Evolutionary conservation across 495 filamentous ascomycete genomes (phyloP).

Genomic region (Umbilicaria muhlenbergii): DNA sequence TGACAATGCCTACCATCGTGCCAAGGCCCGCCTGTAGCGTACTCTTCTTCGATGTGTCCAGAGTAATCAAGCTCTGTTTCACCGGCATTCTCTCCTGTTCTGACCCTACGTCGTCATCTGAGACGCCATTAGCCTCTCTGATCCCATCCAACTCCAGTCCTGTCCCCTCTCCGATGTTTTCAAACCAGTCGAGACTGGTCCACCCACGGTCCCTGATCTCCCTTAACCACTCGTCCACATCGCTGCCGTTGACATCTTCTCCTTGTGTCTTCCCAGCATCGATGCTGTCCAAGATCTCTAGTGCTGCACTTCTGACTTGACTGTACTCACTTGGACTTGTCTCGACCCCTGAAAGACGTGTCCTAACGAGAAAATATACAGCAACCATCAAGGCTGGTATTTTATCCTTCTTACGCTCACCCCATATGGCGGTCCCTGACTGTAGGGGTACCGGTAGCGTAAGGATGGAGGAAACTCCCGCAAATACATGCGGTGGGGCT

Average conservation of each 20-base stretch:
- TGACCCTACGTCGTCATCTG: not conserved
- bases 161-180: slow-evolving; percentile 32
- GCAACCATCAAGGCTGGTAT: slow-evolving; percentile 44
- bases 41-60: slow-evolving; percentile 18
- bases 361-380: slow-evolving; percentile 45
- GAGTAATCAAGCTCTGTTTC: slow-evolving; percentile 11
- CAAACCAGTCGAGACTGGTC: slow-evolving; percentile 55
- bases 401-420: slow-evolving; percentile 14
- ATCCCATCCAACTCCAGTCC: slow-evolving; percentile 8
- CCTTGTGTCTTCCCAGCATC: slow-evolving; percentile 20
- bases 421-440: not conserved
- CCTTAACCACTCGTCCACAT: slow-evolving; percentile 44
- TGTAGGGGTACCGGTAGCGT: slow-evolving; percentile 1
- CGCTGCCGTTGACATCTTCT: slow-evolving; percentile 24
- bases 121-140: not conserved
- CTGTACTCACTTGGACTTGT: slow-evolving; percentile 23
- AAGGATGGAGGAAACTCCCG: slow-evolving; percentile 37
- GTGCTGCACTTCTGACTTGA: slow-evolving; percentile 23
- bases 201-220: slow-evolving; percentile 41
- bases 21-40: slow-evolving; percentile 41
- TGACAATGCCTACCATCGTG: slow-evolving; percentile 38
- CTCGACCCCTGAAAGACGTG: slow-evolving; percentile 23
- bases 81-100: slow-evolving; percentile 8
- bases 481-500: slow-evolving; percentile 47
- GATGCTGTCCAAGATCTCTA: slow-evolving; percentile 21